Conservation (phyloP, 768 basidiomycete genomes). For the Mycena sanguinolenta region DNA sequence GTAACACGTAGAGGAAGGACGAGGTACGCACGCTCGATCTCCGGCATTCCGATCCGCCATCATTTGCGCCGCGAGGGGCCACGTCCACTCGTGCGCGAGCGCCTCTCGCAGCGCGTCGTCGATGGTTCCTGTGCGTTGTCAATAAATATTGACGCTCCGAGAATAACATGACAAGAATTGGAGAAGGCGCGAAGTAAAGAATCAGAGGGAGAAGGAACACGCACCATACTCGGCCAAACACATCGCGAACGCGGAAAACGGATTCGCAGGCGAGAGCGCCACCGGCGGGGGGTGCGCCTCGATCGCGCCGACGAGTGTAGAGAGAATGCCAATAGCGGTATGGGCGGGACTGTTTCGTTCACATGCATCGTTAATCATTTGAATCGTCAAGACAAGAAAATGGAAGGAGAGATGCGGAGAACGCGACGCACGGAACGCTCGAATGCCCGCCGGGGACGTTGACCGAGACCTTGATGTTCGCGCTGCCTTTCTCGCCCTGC, state of each 20-base stretch:
- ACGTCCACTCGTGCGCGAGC: slow-evolving; percentile 22
- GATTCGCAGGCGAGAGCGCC: slow-evolving; percentile 41
- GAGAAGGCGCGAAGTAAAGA: not conserved
- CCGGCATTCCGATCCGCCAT: slow-evolving; percentile 17
- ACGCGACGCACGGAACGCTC: slow-evolving; percentile 56
- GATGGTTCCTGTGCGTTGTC: slow-evolving; percentile 11
- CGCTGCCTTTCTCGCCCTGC: slow-evolving; percentile 27
- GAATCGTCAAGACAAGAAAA: too few species aligned
- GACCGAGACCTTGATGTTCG: slow-evolving; percentile 56
- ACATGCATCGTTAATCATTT: too few species aligned
- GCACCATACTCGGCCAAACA: slow-evolving; percentile 26
- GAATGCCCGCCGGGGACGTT: slow-evolving; percentile 71
- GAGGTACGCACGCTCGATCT: slow-evolving; percentile 20
- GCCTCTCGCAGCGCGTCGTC: slow-evolving; percentile 1
- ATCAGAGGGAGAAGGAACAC: too few species aligned
- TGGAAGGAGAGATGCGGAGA: not conserved
- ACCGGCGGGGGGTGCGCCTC: slow-evolving; percentile 56
- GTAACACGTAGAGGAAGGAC: not conserved
- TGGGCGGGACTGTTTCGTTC: slow-evolving; percentile 55
- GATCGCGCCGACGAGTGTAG: slow-evolving; percentile 60
- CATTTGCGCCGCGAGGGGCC: slow-evolving; percentile 16
- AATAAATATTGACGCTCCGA: not conserved
- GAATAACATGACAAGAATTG: not conserved
- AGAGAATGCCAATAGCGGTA: slow-evolving; percentile 70
- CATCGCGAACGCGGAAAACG: slow-evolving; percentile 17